phyloP scores from a whole-genome alignment of 768 basidiomycete species.

The Lactarius vividus region DNA sequence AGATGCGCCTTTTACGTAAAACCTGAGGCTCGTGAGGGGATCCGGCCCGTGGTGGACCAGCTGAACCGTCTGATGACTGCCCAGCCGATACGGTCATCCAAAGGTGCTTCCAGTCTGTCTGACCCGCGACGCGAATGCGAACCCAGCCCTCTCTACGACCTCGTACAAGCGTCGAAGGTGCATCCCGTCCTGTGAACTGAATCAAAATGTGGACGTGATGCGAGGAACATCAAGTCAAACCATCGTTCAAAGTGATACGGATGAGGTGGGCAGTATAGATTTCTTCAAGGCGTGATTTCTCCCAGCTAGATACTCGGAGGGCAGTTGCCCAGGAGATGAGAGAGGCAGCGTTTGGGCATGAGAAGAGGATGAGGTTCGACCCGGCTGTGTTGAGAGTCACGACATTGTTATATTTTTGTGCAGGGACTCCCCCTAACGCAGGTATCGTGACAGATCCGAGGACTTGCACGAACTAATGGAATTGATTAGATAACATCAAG shows the following conservation, averaged over 20 bases:
- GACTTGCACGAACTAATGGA: conserved; percentile 69
- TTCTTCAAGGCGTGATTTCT: conserved; percentile 92
- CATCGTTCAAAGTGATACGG: conserved; percentile 63
- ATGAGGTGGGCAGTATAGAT: conserved; percentile 96
- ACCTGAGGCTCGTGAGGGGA: conserved; percentile 28
- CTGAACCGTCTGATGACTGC: conserved; percentile 31
- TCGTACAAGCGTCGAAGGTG: conserved; percentile 60
- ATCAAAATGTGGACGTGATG: conserved; percentile 8
- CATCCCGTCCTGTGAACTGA: conserved; percentile 40
- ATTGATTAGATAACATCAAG: conserved; percentile 16
- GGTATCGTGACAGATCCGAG: conserved; percentile 71
- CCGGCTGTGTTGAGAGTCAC: conserved; percentile 94
- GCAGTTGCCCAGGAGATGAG: conserved; percentile 91
- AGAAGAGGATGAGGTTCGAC: conserved; percentile 84
- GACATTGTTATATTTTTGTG: conserved; percentile 68
- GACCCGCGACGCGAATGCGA: conserved; percentile 88
- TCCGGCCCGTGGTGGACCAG: conserved; percentile 29
- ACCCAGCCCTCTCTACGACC: conserved; percentile 91
- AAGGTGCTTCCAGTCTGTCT: conserved; percentile 92
- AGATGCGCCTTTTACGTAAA: conserved; percentile 54
- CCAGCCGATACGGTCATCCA: conserved; percentile 75
- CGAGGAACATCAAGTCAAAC: conserved; percentile 32
- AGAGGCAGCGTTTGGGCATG: conserved; percentile 67
- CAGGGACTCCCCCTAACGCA: conserved; percentile 45
- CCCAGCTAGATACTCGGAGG: conserved; percentile 88